Evolutionary conservation across 2,329 filamentous ascomycete genomes (phyloP), one percentile per base, ranked within the genome.

Genomic region (Colletotrichum sp.): DNA sequence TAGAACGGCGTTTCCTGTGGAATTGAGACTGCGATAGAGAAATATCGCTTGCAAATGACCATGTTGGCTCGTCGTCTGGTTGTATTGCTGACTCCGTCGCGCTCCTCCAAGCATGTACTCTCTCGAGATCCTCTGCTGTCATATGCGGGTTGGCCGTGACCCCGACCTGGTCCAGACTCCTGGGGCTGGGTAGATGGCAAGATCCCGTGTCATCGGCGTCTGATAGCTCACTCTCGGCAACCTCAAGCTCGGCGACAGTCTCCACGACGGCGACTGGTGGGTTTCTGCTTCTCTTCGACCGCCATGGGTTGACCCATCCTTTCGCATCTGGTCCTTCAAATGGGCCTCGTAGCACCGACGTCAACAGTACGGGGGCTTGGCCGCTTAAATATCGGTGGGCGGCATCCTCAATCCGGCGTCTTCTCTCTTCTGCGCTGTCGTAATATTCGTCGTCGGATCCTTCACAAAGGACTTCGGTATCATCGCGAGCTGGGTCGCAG

Each of bases 271-370:
- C 59, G 34, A 22, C 22, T 2, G 34, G 25, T 30, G n/a, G 34
- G 66, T 44, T 22, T 30, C 66, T 68, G 78, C 81, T 57, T 30
- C 72, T 76, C 34, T 74, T 81, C 12, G 86, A 85, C 57, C 82
- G 80, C 90, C 90, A 91, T 16, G 90, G 90, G 77, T 91, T 90
- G 36, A 81, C 79, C 90, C 90, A 91, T 27, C 88, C 88, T 71
- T 79, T 82, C 36, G 74, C 70, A 13, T 69, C 64, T 34, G 74
- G 70, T 15, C 74, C 74, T 60, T 88, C 86, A 78, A 94, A 93
- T 0, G 93, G 93, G 1, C 93, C 93, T 75, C 85, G 88, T 5
- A 95, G 85, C 8, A 85, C 83, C 8, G 93, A 90, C 15, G 93
- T 93, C 5, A 92, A 81, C 4, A 96, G 86, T 28, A 89, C 80